These are phyloP conservation scores for Nicotiana rustica DNA, from an alignment of 305 asterid species.

Conservation along the genomic window DNA sequence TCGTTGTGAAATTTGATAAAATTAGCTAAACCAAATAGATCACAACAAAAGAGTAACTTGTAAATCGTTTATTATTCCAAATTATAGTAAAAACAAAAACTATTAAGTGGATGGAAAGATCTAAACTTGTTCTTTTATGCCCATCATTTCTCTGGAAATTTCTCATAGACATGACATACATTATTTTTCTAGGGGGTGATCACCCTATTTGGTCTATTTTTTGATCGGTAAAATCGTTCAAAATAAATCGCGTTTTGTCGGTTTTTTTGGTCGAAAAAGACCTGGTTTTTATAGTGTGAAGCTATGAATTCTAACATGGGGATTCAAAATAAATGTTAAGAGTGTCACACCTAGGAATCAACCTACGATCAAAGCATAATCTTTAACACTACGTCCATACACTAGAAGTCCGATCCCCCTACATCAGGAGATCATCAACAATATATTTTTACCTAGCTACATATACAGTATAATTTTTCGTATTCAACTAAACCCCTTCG, in stretches of 20 bases:
- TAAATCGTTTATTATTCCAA: neutral
- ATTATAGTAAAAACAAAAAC: neutral
- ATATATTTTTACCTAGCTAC: neutral
- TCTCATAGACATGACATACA: slow-evolving; percentile 1
- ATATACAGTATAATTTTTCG: neutral
- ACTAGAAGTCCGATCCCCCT: neutral
- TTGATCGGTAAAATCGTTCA: no score
- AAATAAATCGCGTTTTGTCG: no score
- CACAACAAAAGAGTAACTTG: neutral
- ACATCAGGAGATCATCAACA: no score
- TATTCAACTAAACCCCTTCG: neutral
- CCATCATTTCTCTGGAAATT: slow-evolving; percentile 16
- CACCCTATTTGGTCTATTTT: no score
- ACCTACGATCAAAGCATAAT: no score
- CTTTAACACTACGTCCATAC: neutral
- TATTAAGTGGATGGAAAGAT: slow-evolving; percentile 16
- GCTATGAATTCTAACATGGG: no score
- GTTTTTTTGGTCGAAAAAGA: no score
- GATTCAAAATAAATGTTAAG: no score
- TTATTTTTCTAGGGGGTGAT: neutral
- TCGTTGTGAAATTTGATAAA: neutral
- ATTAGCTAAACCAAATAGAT: neutral
- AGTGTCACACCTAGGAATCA: no score
- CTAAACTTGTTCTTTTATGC: slow-evolving; percentile 29
- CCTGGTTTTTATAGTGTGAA: no score